These are phyloP conservation scores for Styphnolobium japonicum DNA, from an alignment of 306 rosid species.

Conservation along the genomic window DNA sequence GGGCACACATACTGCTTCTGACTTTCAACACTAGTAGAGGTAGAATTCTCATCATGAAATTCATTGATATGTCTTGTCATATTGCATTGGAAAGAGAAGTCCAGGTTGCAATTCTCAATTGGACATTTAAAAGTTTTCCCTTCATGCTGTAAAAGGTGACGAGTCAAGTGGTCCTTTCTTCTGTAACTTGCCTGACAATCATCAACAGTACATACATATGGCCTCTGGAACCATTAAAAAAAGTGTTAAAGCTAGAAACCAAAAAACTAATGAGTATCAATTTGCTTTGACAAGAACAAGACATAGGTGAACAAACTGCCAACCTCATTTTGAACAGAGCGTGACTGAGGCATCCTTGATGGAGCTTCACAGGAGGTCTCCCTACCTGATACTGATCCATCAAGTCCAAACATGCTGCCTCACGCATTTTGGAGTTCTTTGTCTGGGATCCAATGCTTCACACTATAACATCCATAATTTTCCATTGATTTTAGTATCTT, in stretches of 20 bases:
- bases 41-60: conserved; percentile 39
- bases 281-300: not conserved
- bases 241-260: not conserved
- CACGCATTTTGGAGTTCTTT: conserved; percentile 94
- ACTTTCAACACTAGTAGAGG: conserved; percentile 15
- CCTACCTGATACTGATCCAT: conserved; percentile 93
- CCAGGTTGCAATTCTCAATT: conserved; percentile 52
- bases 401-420: conserved; percentile 64
- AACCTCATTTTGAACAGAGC: conserved; percentile 53
- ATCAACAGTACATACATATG: conserved; percentile 50
- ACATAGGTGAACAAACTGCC: conserved; percentile 36
- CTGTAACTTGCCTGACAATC: conserved; percentile 74
- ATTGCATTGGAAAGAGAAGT: conserved; percentile 51
- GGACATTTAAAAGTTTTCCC: conserved; percentile 70
- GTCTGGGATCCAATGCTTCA: conserved; percentile 98
- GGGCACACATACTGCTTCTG: conserved; percentile 57
- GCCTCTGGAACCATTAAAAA: conserved; percentile 59
- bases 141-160: conserved; percentile 70
- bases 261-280: not conserved
- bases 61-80: conserved; percentile 60
- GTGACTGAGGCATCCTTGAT: conserved; percentile 86
- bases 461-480: conserved; percentile 40
- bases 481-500: conserved; percentile 31
- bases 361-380: conserved; percentile 99
- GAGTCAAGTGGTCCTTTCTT: conserved; percentile 91